Evolutionary conservation across 2,329 filamentous ascomycete species (phyloP).

Genomic region (Diplodia scrobiculata): DNA sequence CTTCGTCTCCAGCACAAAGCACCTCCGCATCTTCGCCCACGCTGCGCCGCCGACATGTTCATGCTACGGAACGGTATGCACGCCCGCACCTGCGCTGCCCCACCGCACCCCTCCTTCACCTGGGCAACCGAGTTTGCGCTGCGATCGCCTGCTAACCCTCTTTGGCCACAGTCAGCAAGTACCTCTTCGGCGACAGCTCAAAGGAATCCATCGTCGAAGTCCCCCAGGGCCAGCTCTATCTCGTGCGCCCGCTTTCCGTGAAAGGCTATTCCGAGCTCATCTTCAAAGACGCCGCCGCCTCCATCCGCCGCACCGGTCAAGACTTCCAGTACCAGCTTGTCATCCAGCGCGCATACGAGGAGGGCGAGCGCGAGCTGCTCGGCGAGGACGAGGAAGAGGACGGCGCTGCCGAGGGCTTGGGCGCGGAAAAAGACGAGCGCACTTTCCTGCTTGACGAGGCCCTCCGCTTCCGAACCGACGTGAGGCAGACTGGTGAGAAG

Average conservation of each 20-base stretch:
- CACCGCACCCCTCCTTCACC: constrained; percentile 25
- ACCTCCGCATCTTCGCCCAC: constrained; percentile 11
- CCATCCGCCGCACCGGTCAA: constrained; percentile 87
- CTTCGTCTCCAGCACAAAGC: constrained; percentile 19
- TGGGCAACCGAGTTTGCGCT: constrained; percentile 24
- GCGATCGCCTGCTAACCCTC: constrained; percentile 26
- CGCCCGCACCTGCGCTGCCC: constrained; percentile 34
- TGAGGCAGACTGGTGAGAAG: constrained; percentile 76
- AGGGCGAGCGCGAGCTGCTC: constrained; percentile 89
- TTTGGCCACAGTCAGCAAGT: constrained; percentile 71
- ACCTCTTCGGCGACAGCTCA: constrained; percentile 83
- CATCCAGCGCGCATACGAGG: constrained; percentile 92
- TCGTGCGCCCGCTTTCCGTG: constrained; percentile 89
- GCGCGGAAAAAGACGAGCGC: constrained; percentile 89
- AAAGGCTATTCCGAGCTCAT: constrained; percentile 99
- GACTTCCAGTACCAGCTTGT: constrained; percentile 98
- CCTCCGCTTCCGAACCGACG: constrained; percentile 82
- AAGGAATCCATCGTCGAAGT: constrained; percentile 95
- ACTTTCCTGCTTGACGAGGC: constrained; percentile 93
- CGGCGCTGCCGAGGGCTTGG: constrained; percentile 71
- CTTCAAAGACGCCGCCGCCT: constrained; percentile 93
- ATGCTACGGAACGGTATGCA: constrained; percentile 47
- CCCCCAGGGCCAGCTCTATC: constrained; percentile 92
- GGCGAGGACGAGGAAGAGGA: constrained; percentile 88
- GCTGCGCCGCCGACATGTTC: constrained; percentile 39